A percentile compares a stretch with the other conserved stretches of the same genome.
These are phyloP conservation scores for Aurifilum marmelostoma DNA, from an alignment of 2,329 filamentous ascomycete genomes.

Conservation along the genomic window DNA sequence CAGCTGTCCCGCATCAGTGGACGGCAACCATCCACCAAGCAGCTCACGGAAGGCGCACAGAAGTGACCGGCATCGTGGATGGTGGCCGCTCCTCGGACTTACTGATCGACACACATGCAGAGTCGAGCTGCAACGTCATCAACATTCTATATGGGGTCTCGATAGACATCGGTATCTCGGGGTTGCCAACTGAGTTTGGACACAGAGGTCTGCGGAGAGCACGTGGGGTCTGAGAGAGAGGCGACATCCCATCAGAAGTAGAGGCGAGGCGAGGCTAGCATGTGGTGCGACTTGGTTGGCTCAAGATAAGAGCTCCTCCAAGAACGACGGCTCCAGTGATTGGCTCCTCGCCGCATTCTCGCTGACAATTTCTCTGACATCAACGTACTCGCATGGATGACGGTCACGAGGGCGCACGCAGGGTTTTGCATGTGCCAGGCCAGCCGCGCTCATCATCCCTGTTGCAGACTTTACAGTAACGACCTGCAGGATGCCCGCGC, in stretches of 20 bases:
- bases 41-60: conserved; percentile 8
- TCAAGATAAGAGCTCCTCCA: conserved; percentile 24
- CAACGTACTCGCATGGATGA: conserved; percentile 12
- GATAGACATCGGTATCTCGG: background rate
- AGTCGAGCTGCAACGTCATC: conserved; percentile 5
- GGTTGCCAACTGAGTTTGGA: background rate
- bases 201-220: background rate
- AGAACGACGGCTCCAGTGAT: conserved; percentile 17
- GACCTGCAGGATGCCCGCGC: background rate
- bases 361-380: conserved; percentile 28
- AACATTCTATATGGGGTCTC: background rate
- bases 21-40: background rate
- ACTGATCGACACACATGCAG: background rate
- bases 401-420: conserved; percentile 9
- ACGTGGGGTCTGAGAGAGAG: background rate
- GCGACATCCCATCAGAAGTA: conserved; percentile 4
- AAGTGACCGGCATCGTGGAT: no score
- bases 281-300: conserved; percentile 25
- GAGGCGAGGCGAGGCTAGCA: conserved; percentile 29
- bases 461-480: background rate
- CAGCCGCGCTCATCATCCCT: conserved; percentile 6
- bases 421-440: background rate
- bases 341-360: conserved; percentile 12
- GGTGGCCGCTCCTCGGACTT: background rate
- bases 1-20: background rate